Base-by-base conservation (phyloP, 2,329 filamentous ascomycete species). In the Penicillium brasilianum region DNA sequence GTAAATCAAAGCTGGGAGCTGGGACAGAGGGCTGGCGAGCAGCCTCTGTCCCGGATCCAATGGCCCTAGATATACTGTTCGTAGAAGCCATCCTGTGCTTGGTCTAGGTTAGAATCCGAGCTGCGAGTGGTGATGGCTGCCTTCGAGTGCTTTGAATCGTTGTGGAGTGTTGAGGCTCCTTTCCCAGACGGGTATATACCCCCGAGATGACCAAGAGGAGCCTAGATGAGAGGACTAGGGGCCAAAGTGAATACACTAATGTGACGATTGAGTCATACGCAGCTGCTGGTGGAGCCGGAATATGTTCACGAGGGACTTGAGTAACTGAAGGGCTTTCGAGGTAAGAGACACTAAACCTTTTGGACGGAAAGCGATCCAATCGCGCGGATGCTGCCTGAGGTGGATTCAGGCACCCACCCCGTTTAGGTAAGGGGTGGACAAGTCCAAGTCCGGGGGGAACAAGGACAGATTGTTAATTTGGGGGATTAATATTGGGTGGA, bases 1-100 rank as follows among this genome's bases (percentile, higher is more conserved):
- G 74, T 10, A 71, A 55, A 13, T 71, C 66, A 41, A 72, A 51
- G 16, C 39, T 49, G 41, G 58, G 44, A 50, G 39, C 44, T 20
- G 46, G 39, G 34, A 48, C 25, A 37, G 55, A 34, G 37, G 22
- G 16, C 34, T 58, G 52, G 28, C 51, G 36, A 44, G 49, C 62
- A 46, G 57, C 54, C 41, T 55, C 52, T 43, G 48, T 36, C 22
- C 51, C 43, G 50, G 59, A 52, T 30, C 37, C 55, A 32, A 20
- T n/a, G 14, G 48, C 37, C n/a, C 53, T 62, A 65, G 49, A 66
- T 66, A 64, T 60, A 58, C 43, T 43, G 32, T 41, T 44, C 28
- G 43, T 18, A 18, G 64, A 61, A 57, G 54, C 52, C 69, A 71
- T 71, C 5, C 51, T 60, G 56, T n/a, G 20, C 16, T 8, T 8